Evolutionary conservation across 768 basidiomycete species (phyloP), one percentile per base, ranked within the genome.

Genomic region (Phallus indusiatus): DNA sequence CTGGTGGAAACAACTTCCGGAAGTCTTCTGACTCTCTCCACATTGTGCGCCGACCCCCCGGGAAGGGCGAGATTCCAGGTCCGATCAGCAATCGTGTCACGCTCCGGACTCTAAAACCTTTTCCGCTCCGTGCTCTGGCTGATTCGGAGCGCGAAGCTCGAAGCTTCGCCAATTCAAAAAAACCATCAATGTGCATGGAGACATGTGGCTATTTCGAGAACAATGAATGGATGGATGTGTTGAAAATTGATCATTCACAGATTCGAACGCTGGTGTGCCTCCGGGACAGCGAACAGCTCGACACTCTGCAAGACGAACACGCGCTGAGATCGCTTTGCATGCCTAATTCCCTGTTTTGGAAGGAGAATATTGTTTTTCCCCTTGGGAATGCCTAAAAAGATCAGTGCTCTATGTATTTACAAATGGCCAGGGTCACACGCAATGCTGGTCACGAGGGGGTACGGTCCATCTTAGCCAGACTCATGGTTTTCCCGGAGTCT

Each of bases 401-500:
- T 42, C 42, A 42, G 12, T 14, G n/a, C n/a, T n/a, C n/a, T n/a
- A n/a, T n/a, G n/a, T n/a, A 2, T 42, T n/a, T 35, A 4, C 18
- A 14, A 17, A 28, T 18, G 4, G 1, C 4, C 50, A 22, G 24
- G 47, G 47, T 52, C 56, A 49, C 47, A 24, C 47, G 56, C 24
- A 20, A 24, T 18, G 21, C 2, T 17, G 14, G 56, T 49, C 47
- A 48, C 56, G 47, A 48, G 56, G 42, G 20, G 50, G 24, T 20
- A 34, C n/a, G 60, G 33, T 24, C 22, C 59, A 11, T 17, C 35
- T 33, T 36, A 14, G 37, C 20, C 47, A 20, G 33, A 17, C 34
- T 56, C 35, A 11, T 34, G 62, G 24, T 33, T 42, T 62, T 35
- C 54, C 52, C 22, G 48, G 24, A 47, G 51, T 42, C 42, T 42